Evolutionary conservation across 2,329 filamentous ascomycete genomes (phyloP).

Genomic region (Zymoseptoria brevis): DNA sequence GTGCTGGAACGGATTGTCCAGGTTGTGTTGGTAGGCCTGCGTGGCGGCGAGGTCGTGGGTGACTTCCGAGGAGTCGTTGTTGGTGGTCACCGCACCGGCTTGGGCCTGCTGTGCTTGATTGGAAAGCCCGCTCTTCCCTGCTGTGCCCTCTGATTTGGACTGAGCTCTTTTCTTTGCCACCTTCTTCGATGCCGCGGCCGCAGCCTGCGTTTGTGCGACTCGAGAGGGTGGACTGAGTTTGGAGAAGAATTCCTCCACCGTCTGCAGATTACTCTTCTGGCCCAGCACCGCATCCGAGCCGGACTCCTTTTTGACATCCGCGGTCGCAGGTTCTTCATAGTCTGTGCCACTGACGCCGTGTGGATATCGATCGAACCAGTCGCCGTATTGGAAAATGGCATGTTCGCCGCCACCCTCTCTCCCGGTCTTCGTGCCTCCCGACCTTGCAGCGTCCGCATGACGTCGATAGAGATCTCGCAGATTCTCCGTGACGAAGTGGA

Average conservation of each 20-base stretch:
- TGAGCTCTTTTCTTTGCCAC: conserved; percentile 23
- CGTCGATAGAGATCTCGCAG: conserved; percentile 79
- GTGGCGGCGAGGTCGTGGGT: conserved; percentile 17
- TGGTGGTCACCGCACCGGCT: conserved; percentile 12
- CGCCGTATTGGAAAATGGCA: conserved; percentile 85
- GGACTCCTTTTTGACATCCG: conserved; percentile 61
- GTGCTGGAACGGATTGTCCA: conserved; percentile 32
- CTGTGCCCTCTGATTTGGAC: conserved; percentile 22
- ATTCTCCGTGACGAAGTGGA: conserved; percentile 92
- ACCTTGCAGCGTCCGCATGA: conserved; percentile 71
- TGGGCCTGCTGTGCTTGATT: conserved; percentile 6
- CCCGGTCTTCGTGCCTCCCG: conserved; percentile 44
- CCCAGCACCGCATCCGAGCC: conserved; percentile 83
- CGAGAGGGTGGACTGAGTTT: conserved; percentile 57
- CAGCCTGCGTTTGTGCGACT: conserved; percentile 23
- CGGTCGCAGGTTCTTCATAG: conserved; percentile 63
- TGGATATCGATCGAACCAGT: conserved; percentile 95
- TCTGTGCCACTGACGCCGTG: conserved; percentile 81
- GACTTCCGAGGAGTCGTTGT: conserved; percentile 12
- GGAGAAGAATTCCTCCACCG: conserved; percentile 89
- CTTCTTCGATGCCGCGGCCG: conserved; percentile 28
- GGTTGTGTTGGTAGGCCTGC: conserved; percentile 8
- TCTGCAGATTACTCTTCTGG: conserved; percentile 83
- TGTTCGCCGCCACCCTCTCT: conserved; percentile 39
- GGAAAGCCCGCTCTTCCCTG: not conserved